Evolutionary conservation across 73 alveolate genomes (phyloP).

Genomic region (Blepharisma stoltei): DNA sequence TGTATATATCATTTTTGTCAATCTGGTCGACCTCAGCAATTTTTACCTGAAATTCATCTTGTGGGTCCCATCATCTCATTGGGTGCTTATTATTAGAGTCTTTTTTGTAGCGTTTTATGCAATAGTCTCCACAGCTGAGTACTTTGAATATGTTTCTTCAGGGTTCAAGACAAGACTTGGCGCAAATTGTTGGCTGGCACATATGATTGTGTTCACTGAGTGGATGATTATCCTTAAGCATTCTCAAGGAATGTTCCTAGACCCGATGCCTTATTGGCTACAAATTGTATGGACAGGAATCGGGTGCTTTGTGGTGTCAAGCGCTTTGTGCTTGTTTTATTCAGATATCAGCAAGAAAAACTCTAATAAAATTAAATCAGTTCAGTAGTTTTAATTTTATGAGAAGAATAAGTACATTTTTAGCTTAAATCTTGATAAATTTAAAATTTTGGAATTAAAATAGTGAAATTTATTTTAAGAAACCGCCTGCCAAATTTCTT

Average conservation of each 20-base stretch:
- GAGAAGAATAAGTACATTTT: too few species aligned
- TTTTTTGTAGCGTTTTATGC: slow-evolving; percentile 56
- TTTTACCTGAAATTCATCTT: slow-evolving; percentile 59
- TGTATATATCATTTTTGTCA: slow-evolving; percentile 39
- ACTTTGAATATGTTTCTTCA: slow-evolving; percentile 45
- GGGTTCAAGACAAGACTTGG: slow-evolving; percentile 46
- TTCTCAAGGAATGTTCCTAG: slow-evolving; percentile 1
- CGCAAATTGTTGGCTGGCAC: slow-evolving; percentile 30
- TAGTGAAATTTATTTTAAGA: too few species aligned
- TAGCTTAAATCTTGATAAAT: too few species aligned
- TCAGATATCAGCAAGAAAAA: slow-evolving; percentile 12
- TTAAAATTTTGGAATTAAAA: too few species aligned
- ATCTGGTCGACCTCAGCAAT: slow-evolving; percentile 52
- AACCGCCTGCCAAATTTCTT: too few species aligned
- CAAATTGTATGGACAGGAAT: not conserved
- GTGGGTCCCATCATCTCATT: slow-evolving; percentile 56
- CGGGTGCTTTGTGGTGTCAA: slow-evolving; percentile 8
- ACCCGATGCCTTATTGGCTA: slow-evolving; percentile 16
- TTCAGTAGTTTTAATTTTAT: too few species aligned
- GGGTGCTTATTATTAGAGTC: slow-evolving; percentile 39
- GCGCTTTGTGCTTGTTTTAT: slow-evolving; percentile 24
- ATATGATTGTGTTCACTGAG: slow-evolving; percentile 6
- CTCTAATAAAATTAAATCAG: not conserved
- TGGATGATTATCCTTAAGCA: slow-evolving; percentile 29
- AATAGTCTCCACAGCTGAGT: slow-evolving; percentile 51